phyloP scores from a whole-genome alignment of 345 rosid species.

The Lepidium africanum region DNA sequence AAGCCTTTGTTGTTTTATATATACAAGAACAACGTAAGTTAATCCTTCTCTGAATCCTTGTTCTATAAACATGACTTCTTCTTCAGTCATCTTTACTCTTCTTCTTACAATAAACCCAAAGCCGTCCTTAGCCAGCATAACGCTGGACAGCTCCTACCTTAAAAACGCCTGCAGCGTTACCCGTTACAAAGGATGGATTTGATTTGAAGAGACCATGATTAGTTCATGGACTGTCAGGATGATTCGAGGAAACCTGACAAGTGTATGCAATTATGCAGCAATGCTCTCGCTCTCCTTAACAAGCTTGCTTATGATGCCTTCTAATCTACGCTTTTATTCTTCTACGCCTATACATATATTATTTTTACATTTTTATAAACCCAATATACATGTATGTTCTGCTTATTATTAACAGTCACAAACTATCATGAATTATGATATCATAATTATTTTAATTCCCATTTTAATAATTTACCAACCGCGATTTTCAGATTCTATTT shows the following conservation, averaged over 20 bases:
- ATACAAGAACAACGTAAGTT: too few relatives aligned
- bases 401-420: too few relatives aligned
- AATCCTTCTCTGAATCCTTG: too few relatives aligned
- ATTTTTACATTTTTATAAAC: too few relatives aligned
- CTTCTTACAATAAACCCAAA: constrained; percentile 8
- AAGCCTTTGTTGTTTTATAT: too few relatives aligned
- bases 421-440: too few relatives aligned
- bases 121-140: constrained; percentile 1
- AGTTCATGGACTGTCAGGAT: constrained; percentile 27
- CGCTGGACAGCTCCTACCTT: constrained; percentile 30
- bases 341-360: too few relatives aligned
- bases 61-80: not conserved
- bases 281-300: constrained; percentile 73
- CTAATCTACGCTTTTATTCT: not conserved
- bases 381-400: too few relatives aligned
- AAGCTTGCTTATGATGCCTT: constrained; percentile 59
- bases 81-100: not conserved
- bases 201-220: constrained; percentile 36
- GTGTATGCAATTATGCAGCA: constrained; percentile 54
- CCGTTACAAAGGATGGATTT: constrained; percentile 54
- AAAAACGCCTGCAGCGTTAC: constrained; percentile 74
- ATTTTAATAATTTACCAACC: too few relatives aligned
- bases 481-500: too few relatives aligned
- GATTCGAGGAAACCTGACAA: constrained; percentile 34
- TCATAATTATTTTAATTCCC: too few relatives aligned